Base-by-base conservation (phyloP, 176 grass and related monocot species). In the Bromus sterilis region DNA sequence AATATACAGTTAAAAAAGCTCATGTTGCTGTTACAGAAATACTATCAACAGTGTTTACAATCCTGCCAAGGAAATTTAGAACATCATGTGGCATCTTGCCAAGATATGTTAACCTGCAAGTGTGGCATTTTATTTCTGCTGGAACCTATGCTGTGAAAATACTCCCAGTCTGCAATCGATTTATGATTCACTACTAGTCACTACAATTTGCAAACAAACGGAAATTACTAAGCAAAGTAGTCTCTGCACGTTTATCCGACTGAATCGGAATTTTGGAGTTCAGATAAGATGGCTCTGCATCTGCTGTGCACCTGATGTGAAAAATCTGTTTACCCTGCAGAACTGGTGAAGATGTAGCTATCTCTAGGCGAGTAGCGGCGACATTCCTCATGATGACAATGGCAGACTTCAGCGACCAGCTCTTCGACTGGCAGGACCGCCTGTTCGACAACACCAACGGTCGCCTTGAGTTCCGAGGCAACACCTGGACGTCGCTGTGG, bases 361-460 rank as follows among this genome's bases (percentile, higher is more conserved):
- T 97, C 51, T 91, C 93, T 24, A 86, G 90, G 75, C 84, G 93
- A 36, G 33, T 93, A 12, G 86, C 80, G 0, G 93, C 90, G 0
- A 62, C 70, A 8, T 97, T 97, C 64, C 69, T 97, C 11, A 23
- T 96, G 39, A 93, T 96, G 93, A 89, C 93, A 53, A 85, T 96
- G 60, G 90, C 85, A 2, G 93, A 96, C 57, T 93, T 91, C 83
- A 90, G 90, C 1, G 93, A 96, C 61, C 93, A 96, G 88, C 71
- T 84, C 15, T 88, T 89, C 64, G 90, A 93, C 72, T 96, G 86
- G 85, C 93, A 96, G 65, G 93, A 96, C 83, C 85, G 85, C 35
- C 78, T 96, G 21, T 96, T 93, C 8, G 12, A 74, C 56, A 96
- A 96, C 71, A 34, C 80, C 14, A 41, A 96, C 25, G 93, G 93